Conservation (phyloP, 2,329 filamentous ascomycete genomes). For the Pseudopithomyces maydicus region DNA sequence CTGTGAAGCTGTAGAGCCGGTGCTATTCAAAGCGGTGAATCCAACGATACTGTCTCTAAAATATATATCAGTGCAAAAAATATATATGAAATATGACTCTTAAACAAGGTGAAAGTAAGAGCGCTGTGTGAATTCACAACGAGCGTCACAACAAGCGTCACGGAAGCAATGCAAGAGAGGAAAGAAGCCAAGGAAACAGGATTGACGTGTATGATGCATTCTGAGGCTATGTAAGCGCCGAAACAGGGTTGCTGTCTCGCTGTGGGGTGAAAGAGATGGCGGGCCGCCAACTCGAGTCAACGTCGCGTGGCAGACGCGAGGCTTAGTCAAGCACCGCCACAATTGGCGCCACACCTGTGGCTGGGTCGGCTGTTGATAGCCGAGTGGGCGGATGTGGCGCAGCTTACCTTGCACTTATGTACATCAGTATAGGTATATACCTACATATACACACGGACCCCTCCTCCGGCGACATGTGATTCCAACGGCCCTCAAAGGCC, state of each 20-base stretch:
- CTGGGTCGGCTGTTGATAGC: not conserved
- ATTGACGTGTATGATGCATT: slow-evolving; percentile 1
- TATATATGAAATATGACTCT: too few relatives aligned
- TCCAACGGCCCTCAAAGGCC: too few relatives aligned
- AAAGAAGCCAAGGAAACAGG: not conserved
- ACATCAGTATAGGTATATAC: too few relatives aligned
- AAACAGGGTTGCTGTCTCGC: slow-evolving; percentile 9
- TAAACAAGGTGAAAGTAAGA: not conserved
- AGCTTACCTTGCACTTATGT: not conserved
- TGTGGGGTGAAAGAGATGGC: slow-evolving; percentile 17
- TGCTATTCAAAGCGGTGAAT: not conserved
- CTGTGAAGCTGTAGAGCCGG: too few relatives aligned
- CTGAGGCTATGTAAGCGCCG: slow-evolving; percentile 20
- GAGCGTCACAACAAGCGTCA: not conserved
- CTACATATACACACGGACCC: too few relatives aligned
- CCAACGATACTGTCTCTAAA: not conserved
- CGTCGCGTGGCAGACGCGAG: slow-evolving; percentile 14
- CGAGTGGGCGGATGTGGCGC: not conserved
- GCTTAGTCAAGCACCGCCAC: slow-evolving; percentile 2
- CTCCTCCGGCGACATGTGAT: too few relatives aligned
- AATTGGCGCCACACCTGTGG: not conserved
- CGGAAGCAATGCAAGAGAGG: slow-evolving; percentile 4
- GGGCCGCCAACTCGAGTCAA: slow-evolving; percentile 3
- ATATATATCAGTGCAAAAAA: slow-evolving; percentile 1
- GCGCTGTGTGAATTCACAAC: not conserved